Percentiles rank a stretch among this genome's conserved stretches.
Evolutionary conservation across 495 filamentous ascomycete species (phyloP).

Genomic region (Neurospora sp.): DNA sequence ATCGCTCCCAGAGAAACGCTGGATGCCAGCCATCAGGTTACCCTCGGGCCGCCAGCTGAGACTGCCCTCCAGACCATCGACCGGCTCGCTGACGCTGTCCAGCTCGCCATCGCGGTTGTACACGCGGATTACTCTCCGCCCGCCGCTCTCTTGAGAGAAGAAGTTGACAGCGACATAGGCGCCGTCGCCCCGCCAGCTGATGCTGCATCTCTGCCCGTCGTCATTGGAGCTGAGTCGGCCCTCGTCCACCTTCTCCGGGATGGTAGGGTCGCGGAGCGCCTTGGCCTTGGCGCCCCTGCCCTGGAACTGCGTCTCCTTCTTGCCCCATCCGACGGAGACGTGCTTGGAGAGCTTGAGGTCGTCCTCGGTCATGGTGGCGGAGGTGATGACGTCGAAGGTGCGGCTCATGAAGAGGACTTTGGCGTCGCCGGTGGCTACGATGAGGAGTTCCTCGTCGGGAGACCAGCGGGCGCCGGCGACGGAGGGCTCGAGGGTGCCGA

Average conservation of each 20-base stretch:
- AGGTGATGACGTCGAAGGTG: conserved; percentile 72
- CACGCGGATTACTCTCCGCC: conserved; percentile 70
- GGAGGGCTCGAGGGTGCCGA: conserved; percentile 85
- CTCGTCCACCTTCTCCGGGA: conserved; percentile 86
- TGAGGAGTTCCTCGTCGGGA: conserved; percentile 84
- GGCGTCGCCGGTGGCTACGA: conserved; percentile 65
- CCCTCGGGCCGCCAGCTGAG: conserved; percentile 88
- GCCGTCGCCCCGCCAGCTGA: conserved; percentile 93
- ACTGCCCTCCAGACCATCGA: conserved; percentile 76
- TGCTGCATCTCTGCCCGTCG: conserved; percentile 49
- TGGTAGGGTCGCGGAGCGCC: conserved; percentile 81
- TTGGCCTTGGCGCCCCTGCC: conserved; percentile 87
- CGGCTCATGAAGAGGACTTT: conserved; percentile 90
- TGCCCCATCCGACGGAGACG: conserved; percentile 97
- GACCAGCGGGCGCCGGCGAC: conserved; percentile 90
- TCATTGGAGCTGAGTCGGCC: conserved; percentile 66
- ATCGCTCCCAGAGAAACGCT: conserved; percentile 43
- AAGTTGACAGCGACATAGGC: conserved; percentile 81
- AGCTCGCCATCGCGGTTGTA: conserved; percentile 83
- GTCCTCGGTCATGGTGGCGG: conserved; percentile 56
- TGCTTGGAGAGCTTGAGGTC: conserved; percentile 86
- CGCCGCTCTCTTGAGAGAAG: conserved; percentile 42
- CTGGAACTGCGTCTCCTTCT: conserved; percentile 95
- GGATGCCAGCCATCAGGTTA: conserved; percentile 78
- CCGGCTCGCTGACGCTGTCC: conserved; percentile 87